Conservation (phyloP, 1,139 yeast genomes). For the Candida sanyaensis region DNA sequence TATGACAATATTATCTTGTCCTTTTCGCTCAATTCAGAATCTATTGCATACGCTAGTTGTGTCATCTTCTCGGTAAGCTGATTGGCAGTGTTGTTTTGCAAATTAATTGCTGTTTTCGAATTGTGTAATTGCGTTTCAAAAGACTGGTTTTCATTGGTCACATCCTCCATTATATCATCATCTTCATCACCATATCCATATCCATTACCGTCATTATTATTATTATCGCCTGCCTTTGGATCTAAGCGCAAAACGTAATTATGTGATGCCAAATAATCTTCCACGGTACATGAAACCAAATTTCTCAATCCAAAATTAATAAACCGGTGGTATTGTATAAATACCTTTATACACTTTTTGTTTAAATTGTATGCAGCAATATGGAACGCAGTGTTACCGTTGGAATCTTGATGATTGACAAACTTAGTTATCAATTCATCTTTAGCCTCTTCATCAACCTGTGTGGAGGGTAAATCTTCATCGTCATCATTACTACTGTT, state of each 20-base stretch:
- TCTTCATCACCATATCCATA: slow-evolving; percentile 3
- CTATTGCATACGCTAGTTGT: slow-evolving; percentile 41
- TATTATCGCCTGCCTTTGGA: slow-evolving; percentile 15
- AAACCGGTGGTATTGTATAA: slow-evolving; percentile 72
- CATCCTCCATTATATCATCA: slow-evolving; percentile 10
- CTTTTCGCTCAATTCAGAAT: slow-evolving; percentile 40
- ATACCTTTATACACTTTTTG: slow-evolving; percentile 69
- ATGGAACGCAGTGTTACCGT: slow-evolving; percentile 89
- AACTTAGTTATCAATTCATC: slow-evolving; percentile 58
- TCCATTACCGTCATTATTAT: neutral
- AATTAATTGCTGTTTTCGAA: slow-evolving; percentile 39
- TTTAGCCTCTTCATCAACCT: slow-evolving; percentile 13
- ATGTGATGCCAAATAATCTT: slow-evolving; percentile 58
- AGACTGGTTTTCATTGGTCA: slow-evolving; percentile 26
- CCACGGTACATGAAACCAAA: slow-evolving; percentile 70
- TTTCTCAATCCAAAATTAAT: slow-evolving; percentile 64
- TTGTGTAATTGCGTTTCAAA: slow-evolving; percentile 42
- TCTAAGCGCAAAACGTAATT: slow-evolving; percentile 32
- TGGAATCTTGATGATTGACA: slow-evolving; percentile 73
- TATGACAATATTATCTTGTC: slow-evolving; percentile 36
- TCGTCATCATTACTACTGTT: slow-evolving; percentile 16
- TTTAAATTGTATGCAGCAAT: slow-evolving; percentile 77
- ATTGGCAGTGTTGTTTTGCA: slow-evolving; percentile 37
- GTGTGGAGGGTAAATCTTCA: slow-evolving; percentile 13
- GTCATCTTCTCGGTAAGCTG: slow-evolving; percentile 41